Evolutionary conservation across 139 green algal genomes (phyloP), one percentile per base, ranked within the genome.

Genomic region (Microglena sp.): DNA sequence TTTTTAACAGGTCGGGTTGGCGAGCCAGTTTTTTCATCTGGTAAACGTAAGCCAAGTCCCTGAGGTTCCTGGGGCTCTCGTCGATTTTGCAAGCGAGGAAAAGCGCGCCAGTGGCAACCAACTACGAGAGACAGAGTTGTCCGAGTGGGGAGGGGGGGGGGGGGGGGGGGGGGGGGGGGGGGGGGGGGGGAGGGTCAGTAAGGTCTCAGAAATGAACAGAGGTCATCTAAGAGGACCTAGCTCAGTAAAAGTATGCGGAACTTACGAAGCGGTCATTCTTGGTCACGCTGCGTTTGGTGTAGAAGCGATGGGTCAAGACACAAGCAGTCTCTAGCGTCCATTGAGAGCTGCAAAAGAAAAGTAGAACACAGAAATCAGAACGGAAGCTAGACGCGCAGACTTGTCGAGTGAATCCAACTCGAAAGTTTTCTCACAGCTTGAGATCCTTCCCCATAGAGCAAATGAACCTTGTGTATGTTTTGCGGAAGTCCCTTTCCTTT

Each of bases 211-310:
- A 6, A 7, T 28, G 5, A 21, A 7, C n/a, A 61, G 11, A 61
- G 35, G 8, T 29, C 21, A 8, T 61, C 4, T 28, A 33, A 61
- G 5, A 28, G 5, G 4, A 8, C 8, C 11, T 29, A 43, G 6
- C 28, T 43, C 4, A 11, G 43, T 22, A 27, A 62, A 44, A 5
- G 28, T 18, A 62, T 62, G 55, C 5, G 4, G 3, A 45, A 75
- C 77, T 75, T 43, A 91, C 80, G 50, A 87, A 91, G 22, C 71
- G 61, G 66, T 89, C 82, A 57, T 87, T 90, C 5, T 57, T 67
- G 40, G 71, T 55, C 62, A 90, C 74, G 1, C 81, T 90, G 33
- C 58, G 33, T 5, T 21, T 5, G 33, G 58, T 31, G 26, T 21
- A 65, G 58, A 65, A 65, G 34, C 58, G 58, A 27, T 65, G 55